Evolutionary conservation across 192 early-diverging fungal genomes (phyloP), one percentile per base, ranked within the genome.

Genomic region (Coemansia sp.): DNA sequence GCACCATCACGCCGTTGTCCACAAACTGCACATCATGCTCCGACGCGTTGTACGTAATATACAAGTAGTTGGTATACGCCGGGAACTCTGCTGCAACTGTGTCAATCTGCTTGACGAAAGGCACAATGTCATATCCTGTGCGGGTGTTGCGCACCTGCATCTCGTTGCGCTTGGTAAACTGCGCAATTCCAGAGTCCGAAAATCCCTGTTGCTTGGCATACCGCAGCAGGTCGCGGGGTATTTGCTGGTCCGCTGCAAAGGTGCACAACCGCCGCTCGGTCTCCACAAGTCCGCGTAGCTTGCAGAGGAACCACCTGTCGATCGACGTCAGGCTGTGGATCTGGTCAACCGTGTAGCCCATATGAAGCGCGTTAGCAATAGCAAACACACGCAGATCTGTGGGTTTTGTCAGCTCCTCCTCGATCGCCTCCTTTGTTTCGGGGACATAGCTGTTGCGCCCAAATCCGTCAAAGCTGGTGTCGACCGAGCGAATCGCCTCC

Each of bases 21-120:
- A 91, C 88, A 79, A 97, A 99, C 2, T 73, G 62, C 38, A 99
- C 81, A 75, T 99, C 97, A 82, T 97, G 89, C 81, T 93, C 90
- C 1, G 86, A 81, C 49, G 94, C 97, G 68, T 94, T 98, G 86
- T 98, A 98, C 22, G 95, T 99, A 75, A 90, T 91, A 82, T 99
- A 99, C 65, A 99, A 80, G 76, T 99, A 99, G 88, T 99, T 99
- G 65, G 97, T 99, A 67, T 85, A 89, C 60, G 91, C 91, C 19
- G 97, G 97, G 86, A 99, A 99, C 86, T 99, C 97, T 57, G 94
- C 97, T 38, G 97, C 95, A 30, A 98, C 90, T 6, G 96, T 98
- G 81, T 99, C 97, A 66, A 99, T 99, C 76, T 92, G 94, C 86
- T 99, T 99, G 60, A 96, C 94, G 74, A 92, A 97, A 9, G 97